Evolutionary conservation across 352 stramenopile genomes (phyloP).

Genomic region (Albugo candida): DNA sequence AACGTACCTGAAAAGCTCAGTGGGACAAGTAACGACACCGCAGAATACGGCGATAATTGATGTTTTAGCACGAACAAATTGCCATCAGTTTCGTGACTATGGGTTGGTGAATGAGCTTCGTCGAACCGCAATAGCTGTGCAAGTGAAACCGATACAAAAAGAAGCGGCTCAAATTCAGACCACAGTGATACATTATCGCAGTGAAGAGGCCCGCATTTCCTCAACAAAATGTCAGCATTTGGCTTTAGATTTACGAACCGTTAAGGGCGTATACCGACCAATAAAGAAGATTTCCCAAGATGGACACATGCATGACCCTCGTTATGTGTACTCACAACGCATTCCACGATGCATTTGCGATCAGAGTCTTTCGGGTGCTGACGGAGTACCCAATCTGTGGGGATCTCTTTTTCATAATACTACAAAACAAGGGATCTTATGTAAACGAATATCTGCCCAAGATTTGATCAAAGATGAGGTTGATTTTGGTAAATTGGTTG

Average conservation of each 20-base stretch:
- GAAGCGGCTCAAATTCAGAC: constrained; percentile 4
- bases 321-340: constrained; percentile 7
- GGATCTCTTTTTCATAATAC: too few species aligned
- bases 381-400: constrained; percentile 1
- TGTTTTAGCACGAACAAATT: too few species aligned
- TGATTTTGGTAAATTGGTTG: background rate
- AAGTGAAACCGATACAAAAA: background rate
- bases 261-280: constrained; percentile 9
- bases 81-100: background rate
- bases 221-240: constrained; percentile 24
- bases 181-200: constrained; percentile 15
- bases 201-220: constrained; percentile 9
- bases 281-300: constrained; percentile 14
- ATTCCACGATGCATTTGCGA: constrained; percentile 9
- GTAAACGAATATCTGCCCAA: background rate
- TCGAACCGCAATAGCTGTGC: too few species aligned
- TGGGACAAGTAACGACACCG: too few species aligned
- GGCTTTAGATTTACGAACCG: constrained; percentile 18
- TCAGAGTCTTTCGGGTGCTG: constrained; percentile 1
- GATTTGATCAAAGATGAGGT: background rate
- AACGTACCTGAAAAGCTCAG: too few species aligned
- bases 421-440: background rate
- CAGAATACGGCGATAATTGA: too few species aligned
- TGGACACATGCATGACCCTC: constrained; percentile 18
- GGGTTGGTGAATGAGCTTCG: background rate